Percentiles rank a stretch among this genome's conserved stretches.
These are phyloP conservation scores for Cercospora brassicicola DNA, from an alignment of 2,329 filamentous ascomycete species.

Conservation along the genomic window DNA sequence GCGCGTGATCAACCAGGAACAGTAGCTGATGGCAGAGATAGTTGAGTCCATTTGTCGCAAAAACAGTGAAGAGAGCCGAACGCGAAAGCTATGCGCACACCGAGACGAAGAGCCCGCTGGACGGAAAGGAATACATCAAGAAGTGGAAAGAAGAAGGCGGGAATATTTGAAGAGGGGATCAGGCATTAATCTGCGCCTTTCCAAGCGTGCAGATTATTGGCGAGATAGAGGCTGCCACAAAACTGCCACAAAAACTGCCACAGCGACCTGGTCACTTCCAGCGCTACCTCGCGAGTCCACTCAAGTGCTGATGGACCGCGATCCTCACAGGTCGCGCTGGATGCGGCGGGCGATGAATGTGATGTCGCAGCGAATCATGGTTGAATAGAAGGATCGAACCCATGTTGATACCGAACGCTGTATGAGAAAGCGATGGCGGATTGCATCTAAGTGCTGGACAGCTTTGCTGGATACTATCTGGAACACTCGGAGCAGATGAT, in stretches of 20 bases:
- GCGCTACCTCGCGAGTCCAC: neutral
- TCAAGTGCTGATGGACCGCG: constrained; percentile 6
- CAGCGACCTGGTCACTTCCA: neutral
- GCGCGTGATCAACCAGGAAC: neutral
- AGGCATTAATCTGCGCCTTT: neutral
- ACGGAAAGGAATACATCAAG: constrained; percentile 38
- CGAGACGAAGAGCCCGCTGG: constrained; percentile 30
- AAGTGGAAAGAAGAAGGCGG: constrained; percentile 40
- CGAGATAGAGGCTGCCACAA: neutral
- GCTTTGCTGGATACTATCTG: neutral
- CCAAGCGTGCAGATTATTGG: neutral
- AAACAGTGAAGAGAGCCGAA: constrained; percentile 54
- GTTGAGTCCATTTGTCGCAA: constrained; percentile 78
- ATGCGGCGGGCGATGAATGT: neutral
- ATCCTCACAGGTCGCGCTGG: neutral
- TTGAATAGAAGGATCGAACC: neutral
- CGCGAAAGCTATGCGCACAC: constrained; percentile 53
- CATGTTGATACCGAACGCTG: neutral
- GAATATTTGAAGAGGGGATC: constrained; percentile 27
- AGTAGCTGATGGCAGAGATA: constrained; percentile 41
- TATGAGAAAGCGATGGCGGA: neutral
- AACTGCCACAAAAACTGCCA: neutral
- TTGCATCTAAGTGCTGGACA: neutral
- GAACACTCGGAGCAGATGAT: neutral
- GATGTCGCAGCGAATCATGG: neutral